Evolutionary conservation across 805 yeast species (phyloP).

Genomic region (Wickerhamiella cacticola): DNA sequence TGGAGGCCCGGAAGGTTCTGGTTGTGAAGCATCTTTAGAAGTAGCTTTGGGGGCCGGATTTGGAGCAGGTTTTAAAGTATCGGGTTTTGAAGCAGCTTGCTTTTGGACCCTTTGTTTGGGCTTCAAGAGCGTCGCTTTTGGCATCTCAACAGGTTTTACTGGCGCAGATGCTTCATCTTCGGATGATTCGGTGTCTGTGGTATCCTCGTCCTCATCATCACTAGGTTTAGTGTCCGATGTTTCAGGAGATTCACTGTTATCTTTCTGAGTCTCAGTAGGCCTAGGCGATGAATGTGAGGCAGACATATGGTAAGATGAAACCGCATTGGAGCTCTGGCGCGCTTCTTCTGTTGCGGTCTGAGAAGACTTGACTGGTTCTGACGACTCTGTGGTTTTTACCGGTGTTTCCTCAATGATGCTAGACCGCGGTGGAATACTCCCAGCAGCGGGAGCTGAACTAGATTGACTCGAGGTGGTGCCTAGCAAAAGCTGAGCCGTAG

Average conservation of each 20-base stretch:
- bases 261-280: background rate
- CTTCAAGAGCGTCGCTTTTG: background rate
- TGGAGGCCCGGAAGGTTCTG: background rate
- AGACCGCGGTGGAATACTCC: background rate
- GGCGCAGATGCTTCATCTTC: background rate
- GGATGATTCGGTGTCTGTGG: background rate
- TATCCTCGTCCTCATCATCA: background rate
- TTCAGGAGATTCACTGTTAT: background rate
- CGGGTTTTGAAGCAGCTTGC: no score
- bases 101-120: background rate
- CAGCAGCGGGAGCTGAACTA: background rate
- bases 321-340: background rate
- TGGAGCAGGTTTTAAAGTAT: no score
- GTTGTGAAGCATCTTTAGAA: background rate
- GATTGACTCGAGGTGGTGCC: background rate
- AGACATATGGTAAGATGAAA: background rate
- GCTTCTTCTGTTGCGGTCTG: background rate
- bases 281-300: background rate
- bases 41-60: background rate
- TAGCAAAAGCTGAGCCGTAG: background rate
- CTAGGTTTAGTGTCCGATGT: background rate
- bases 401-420: background rate
- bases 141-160: conserved; percentile 5
- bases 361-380: background rate
- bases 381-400: background rate